phyloP scores from a whole-genome alignment of 2,329 filamentous ascomycete genomes.

The Delphinella strobiligena region DNA sequence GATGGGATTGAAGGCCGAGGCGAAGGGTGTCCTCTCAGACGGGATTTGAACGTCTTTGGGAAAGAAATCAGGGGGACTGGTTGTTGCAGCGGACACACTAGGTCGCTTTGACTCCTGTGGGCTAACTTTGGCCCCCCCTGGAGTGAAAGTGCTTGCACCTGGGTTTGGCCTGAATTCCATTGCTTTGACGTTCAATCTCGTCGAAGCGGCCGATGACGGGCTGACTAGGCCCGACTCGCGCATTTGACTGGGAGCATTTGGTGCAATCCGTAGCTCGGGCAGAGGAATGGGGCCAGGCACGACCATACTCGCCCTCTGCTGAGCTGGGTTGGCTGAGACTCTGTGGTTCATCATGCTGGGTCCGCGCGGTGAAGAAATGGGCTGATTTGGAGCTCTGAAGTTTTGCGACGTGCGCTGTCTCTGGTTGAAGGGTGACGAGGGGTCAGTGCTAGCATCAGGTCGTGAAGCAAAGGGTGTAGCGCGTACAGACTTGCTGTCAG shows the following conservation, averaged over 20 bases:
- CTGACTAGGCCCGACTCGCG: conserved; percentile 36
- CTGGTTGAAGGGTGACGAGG: no score
- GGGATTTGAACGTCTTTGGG: conserved; percentile 59
- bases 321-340: not conserved
- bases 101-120: conserved; percentile 19
- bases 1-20: conserved; percentile 48
- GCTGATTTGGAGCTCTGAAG: not conserved
- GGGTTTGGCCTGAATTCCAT: conserved; percentile 78
- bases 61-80: conserved; percentile 41
- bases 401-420: conserved; percentile 1
- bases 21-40: conserved; percentile 41
- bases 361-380: conserved; percentile 4
- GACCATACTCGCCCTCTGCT: conserved; percentile 3
- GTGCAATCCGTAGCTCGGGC: conserved; percentile 31
- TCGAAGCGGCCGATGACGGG: conserved; percentile 40
- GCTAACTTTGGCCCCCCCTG: conserved; percentile 42
- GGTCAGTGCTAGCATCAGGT: not conserved
- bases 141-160: conserved; percentile 70
- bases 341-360: conserved; percentile 1
- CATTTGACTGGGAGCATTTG: conserved; percentile 53
- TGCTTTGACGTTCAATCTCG: conserved; percentile 49
- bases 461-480: not conserved
- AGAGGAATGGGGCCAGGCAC: conserved; percentile 7
- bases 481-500: conserved; percentile 21
- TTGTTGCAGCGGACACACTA: conserved; percentile 16